These are phyloP conservation scores for Penicillium dipodomyicola DNA, from an alignment of 495 filamentous ascomycete genomes.

Conservation along the genomic window DNA sequence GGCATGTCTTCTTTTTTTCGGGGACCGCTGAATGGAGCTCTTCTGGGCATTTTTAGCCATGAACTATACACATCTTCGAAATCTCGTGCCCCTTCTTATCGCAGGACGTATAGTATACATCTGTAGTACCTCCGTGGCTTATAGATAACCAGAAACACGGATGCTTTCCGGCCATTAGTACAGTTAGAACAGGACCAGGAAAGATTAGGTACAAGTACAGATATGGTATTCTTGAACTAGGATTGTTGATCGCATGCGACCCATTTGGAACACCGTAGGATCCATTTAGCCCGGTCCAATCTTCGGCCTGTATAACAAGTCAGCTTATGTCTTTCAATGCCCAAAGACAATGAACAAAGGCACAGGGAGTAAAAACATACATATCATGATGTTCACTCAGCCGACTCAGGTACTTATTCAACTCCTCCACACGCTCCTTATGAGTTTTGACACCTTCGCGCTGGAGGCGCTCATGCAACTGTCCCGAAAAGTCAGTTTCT, in stretches of 20 bases:
- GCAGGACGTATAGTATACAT: not conserved
- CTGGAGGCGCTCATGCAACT: slow-evolving; percentile 71
- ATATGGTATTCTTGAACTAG: not conserved
- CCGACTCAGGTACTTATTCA: slow-evolving; percentile 88
- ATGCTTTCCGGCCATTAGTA: not conserved
- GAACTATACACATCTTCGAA: slow-evolving; percentile 4
- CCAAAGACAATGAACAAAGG: not conserved
- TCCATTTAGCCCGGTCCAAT: slow-evolving; percentile 65
- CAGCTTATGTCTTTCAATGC: slow-evolving; percentile 8
- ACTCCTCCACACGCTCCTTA: slow-evolving; percentile 92
- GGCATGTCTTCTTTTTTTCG: slow-evolving; percentile 7
- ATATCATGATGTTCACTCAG: slow-evolving; percentile 98
- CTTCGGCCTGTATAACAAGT: slow-evolving; percentile 54
- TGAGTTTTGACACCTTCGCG: slow-evolving; percentile 89
- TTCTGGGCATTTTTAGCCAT: slow-evolving; percentile 19
- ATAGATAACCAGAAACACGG: not conserved
- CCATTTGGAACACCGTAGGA: not conserved
- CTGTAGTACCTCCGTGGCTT: not conserved
- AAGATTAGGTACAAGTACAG: not conserved
- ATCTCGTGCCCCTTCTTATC: not conserved
- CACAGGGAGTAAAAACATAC: slow-evolving; percentile 44
- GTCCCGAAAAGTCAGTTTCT: slow-evolving; percentile 12
- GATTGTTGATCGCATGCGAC: slow-evolving; percentile 6
- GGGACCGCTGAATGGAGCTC: slow-evolving; percentile 21
- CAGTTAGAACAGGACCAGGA: not conserved